Base-by-base conservation (phyloP, 768 basidiomycete species). In the Leccinum subtestaceum region DNA sequence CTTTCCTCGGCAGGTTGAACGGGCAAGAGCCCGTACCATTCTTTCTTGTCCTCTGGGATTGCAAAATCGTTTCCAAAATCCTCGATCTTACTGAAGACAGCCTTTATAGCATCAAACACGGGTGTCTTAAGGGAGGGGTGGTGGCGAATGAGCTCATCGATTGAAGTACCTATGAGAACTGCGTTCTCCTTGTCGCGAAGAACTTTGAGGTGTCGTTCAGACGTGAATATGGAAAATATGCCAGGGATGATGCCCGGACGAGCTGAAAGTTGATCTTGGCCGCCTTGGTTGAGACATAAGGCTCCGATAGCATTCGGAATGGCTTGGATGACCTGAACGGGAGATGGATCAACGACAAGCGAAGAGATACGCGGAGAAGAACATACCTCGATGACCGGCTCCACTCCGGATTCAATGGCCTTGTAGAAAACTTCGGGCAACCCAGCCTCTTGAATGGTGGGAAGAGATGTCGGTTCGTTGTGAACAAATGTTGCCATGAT, bases 401-500 rank as follows among this genome's bases (percentile, higher is more conserved):
- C 94, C 45, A 96, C 80, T 4, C 89, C 91, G 36, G 79, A 77
- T 74, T 96, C 93, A 47, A 99, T 84, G 4, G 89, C 84, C 57
- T 83, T 81, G 74, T 95, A 98, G 67, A 99, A 93, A 0, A 86
- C 82, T 66, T 94, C 91, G 1, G 97, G 97, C 3, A 99, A 74
- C 5, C 88, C 86, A 27, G 86, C 83, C 73, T 99, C 97, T 74
- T 99, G 97, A 21, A 99, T 89, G 55, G 96, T 88, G 2, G 85
- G 78, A 57, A 99, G 77, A 15, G 93, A 97, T 0, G 95, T 98
- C 7, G 97, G 97, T 72, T 99, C 97, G 63, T 98, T 99, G 78
- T 99, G 96, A 9, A 98, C 87, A 74, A 98, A 98, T 0, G 94
- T 94, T 13, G 94, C 87, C 87, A 97, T 93, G 68, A 95, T 89